Evolutionary conservation across 1,284 basidiomycete species (phyloP).

Genomic region (Waitea zeae): DNA sequence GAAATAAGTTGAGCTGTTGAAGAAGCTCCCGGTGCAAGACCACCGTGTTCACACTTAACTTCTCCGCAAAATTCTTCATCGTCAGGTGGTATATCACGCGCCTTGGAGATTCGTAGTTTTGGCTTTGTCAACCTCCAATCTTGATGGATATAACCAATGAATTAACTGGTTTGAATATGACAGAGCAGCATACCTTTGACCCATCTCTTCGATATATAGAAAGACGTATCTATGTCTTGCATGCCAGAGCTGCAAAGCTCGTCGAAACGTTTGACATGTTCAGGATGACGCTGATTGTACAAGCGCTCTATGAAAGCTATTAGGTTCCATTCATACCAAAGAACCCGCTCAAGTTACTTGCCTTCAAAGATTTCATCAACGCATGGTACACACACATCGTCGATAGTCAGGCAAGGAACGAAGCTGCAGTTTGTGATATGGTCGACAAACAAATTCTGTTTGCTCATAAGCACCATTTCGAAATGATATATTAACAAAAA

Average conservation of each 20-base stretch:
- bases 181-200: slow-evolving; percentile 33
- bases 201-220: slow-evolving; percentile 68
- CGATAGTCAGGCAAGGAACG: slow-evolving; percentile 22
- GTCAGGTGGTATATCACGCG: slow-evolving; percentile 49
- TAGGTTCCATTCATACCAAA: slow-evolving; percentile 3
- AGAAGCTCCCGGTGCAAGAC: too few relatives aligned
- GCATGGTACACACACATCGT: slow-evolving; percentile 46
- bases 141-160: slow-evolving; percentile 11
- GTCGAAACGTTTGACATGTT: slow-evolving; percentile 36
- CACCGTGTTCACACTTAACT: slow-evolving; percentile 53
- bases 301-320: slow-evolving; percentile 30
- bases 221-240: slow-evolving; percentile 18
- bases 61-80: slow-evolving; percentile 32
- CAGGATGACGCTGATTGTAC: slow-evolving; percentile 50
- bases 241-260: slow-evolving; percentile 24
- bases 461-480: too few relatives aligned
- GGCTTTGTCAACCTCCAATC: slow-evolving; percentile 59
- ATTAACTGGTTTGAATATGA: background rate
- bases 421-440: slow-evolving; percentile 16
- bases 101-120: slow-evolving; percentile 44
- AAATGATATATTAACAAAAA: too few relatives aligned
- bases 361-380: slow-evolving; percentile 43
- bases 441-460: too few relatives aligned
- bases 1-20: too few relatives aligned
- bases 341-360: slow-evolving; percentile 12